Base-by-base conservation (phyloP, 2,329 filamentous ascomycete species). In the Penicillium polonicum region DNA sequence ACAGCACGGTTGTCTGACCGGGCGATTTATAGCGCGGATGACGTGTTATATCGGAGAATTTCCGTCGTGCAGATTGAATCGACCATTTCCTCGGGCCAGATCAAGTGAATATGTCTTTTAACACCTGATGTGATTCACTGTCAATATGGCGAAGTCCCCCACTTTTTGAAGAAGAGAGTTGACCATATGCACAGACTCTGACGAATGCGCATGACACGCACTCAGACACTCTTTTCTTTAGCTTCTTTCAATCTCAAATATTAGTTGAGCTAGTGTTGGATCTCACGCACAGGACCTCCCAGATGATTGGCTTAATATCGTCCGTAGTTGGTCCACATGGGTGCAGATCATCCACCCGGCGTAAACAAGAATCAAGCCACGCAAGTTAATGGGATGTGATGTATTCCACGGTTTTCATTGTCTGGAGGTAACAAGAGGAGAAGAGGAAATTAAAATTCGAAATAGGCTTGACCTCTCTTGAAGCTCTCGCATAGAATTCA, bases 301-400 rank as follows among this genome's bases (percentile, higher is more conserved):
- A 19, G 27, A n/a, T 57, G 42, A 57, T 57, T 53, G 55, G 55
- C 21, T 10, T 25, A 46, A 9, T 31, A 38, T 36, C 17, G 3
- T 48, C 41, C 12, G 25, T 3, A 27, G 12, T 21, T n/a, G 46
- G 53, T 53, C 55, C 55, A 53, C 55, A 57, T 53, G 42, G 54
- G 21, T 23, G 55, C 49, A 42, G 49, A 57, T 57, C 55, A 48
- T 43, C 31, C 36, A 57, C 42, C 33, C 19, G 23, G 43, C 43
- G 43, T 41, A 52, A 57, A 57, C 55, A 53, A 57, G 49, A 53
- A 19, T 48, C 21, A 57, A 53, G 49, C 49, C 55, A 57, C 36
- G 36, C 33, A 42, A 27, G 7, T n/a, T 25, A n/a, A 19, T 49
- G 38, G 27, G 12, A 48, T 48, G 48, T 57, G 55, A 57, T 57